Conservation (phyloP, 176 grass and related monocot genomes). For the Oryza rufipogon region DNA sequence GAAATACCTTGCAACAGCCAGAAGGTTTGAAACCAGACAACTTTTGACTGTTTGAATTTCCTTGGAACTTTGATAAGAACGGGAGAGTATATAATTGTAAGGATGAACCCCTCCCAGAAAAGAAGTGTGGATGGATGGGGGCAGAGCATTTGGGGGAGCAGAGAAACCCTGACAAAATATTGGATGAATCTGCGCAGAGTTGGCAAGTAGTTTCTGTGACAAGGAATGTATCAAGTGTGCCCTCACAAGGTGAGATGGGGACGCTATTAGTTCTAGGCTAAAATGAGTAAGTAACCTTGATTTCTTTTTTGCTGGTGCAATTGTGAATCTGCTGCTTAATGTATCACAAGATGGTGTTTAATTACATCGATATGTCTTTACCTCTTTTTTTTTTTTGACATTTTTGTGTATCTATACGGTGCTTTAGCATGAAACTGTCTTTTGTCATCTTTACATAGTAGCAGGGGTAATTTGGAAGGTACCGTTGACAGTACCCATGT, state of each 20-base stretch:
- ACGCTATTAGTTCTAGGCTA: conserved; percentile 2
- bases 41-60: conserved; percentile 16
- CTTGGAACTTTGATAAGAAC: conserved; percentile 22
- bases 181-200: conserved; percentile 31
- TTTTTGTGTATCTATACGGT: conserved; percentile 55
- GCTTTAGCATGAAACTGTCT: conserved; percentile 35
- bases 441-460: conserved; percentile 35
- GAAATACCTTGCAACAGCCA: conserved; percentile 17
- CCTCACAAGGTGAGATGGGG: conserved; percentile 30
- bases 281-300: conserved; percentile 57
- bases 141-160: background rate
- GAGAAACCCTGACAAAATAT: conserved; percentile 30
- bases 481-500: conserved; percentile 26
- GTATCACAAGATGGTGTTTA: conserved; percentile 57
- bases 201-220: conserved; percentile 25
- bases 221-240: background rate
- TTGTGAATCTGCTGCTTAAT: conserved; percentile 45
- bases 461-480: conserved; percentile 44
- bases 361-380: conserved; percentile 41
- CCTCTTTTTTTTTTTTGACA: conserved; percentile 22
- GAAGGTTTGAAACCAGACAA: conserved; percentile 14
- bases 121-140: background rate
- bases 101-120: conserved; percentile 11
- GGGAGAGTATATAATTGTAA: conserved; percentile 22
- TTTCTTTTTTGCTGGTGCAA: conserved; percentile 50